Evolutionary conservation across 164 flowering plant species (phyloP).

Genomic region (Berberis thunbergii): DNA sequence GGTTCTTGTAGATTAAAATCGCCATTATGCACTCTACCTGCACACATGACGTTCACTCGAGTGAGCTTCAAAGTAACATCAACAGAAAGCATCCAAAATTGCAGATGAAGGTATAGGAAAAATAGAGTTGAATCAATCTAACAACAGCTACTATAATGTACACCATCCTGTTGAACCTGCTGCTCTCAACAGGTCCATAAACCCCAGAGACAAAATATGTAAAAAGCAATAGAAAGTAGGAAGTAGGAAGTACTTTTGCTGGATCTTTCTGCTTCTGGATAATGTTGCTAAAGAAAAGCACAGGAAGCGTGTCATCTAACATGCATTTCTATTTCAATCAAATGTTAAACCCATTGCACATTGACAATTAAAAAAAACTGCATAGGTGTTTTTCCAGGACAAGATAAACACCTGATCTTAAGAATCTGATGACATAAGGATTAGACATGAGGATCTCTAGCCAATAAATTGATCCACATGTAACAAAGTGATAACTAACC

Average conservation of each 20-base stretch:
- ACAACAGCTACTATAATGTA: too few species aligned
- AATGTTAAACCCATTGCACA: neutral
- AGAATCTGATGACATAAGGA: slow-evolving; percentile 44
- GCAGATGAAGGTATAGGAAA: too few species aligned
- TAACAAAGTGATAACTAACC: slow-evolving; percentile 24
- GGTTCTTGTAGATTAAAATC: slow-evolving; percentile 82
- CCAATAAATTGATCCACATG: neutral
- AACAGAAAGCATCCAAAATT: too few species aligned
- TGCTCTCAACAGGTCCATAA: neutral
- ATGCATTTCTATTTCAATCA: neutral
- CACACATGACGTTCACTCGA: slow-evolving; percentile 11
- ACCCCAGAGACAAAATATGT: neutral
- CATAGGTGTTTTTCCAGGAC: slow-evolving; percentile 66
- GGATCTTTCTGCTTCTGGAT: slow-evolving; percentile 91
- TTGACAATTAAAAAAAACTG: neutral
- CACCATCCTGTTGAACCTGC: too few species aligned
- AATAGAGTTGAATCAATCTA: too few species aligned
- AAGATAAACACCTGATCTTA: slow-evolving; percentile 94
- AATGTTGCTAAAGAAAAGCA: slow-evolving; percentile 49
- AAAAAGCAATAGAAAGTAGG: neutral
- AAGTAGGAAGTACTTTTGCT: slow-evolving; percentile 39
- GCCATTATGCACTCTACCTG: slow-evolving; percentile 96
- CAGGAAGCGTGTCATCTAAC: neutral
- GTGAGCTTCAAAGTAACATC: too few species aligned
- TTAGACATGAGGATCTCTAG: neutral